phyloP scores from a whole-genome alignment of 163 green algal species.

The Chlorella variabilis region DNA sequence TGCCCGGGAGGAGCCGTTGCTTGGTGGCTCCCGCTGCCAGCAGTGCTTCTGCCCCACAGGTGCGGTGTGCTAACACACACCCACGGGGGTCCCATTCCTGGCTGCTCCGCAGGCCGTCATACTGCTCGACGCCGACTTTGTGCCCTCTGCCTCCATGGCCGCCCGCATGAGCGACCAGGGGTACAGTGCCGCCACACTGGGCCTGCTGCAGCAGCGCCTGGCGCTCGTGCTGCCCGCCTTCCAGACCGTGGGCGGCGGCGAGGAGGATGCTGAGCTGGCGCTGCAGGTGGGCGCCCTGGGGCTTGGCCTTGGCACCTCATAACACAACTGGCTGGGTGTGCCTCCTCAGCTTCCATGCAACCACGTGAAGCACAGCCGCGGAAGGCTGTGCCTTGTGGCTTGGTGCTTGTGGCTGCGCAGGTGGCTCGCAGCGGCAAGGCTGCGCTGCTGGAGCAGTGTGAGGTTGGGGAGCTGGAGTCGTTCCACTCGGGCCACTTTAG shows the following conservation, averaged over 20 bases:
- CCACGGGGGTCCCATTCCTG: no score
- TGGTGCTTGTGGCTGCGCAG: neutral
- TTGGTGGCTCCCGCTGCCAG: no score
- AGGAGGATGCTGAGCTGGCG: constrained; percentile 20
- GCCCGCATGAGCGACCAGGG: neutral
- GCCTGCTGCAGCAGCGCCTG: constrained; percentile 18
- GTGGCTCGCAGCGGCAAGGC: neutral
- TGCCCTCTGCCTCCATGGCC: constrained; percentile 38
- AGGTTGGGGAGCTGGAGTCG: neutral
- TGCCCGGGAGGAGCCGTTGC: no score
- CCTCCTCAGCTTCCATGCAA: neutral
- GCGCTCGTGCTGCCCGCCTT: constrained; percentile 64
- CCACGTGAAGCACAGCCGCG: no score
- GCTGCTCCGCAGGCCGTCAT: constrained; percentile 60
- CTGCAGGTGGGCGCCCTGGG: neutral
- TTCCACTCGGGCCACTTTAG: constrained; percentile 33
- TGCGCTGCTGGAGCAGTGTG: neutral
- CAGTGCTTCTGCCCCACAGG: no score
- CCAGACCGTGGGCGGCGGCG: constrained; percentile 19
- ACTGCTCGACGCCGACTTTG: constrained; percentile 65
- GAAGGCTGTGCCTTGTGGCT: neutral
- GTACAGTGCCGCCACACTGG: constrained; percentile 20
- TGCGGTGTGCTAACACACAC: no score
- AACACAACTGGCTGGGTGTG: no score
- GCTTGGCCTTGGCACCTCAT: no score